phyloP scores from a whole-genome alignment of 257 asterid genomes.

The Solanum bulbocastanum region DNA sequence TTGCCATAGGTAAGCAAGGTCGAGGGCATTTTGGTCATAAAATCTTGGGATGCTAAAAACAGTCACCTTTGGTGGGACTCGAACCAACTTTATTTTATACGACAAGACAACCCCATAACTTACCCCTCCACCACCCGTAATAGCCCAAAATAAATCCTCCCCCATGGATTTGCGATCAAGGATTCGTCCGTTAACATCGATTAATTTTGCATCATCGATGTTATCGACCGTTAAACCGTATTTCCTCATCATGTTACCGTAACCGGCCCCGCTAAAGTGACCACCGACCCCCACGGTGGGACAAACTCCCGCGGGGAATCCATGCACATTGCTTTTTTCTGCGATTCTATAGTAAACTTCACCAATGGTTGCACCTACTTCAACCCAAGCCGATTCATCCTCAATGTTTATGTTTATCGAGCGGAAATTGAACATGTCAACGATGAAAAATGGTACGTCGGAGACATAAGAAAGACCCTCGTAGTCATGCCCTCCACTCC shows the following conservation, averaged over 20 bases:
- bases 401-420: not conserved
- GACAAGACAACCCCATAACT: conserved; percentile 1
- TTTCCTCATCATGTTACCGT: conserved; percentile 11
- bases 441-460: not conserved
- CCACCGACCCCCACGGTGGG: conserved; percentile 12
- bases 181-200: conserved; percentile 1
- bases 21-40: not conserved
- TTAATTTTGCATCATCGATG: not conserved
- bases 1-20: not conserved
- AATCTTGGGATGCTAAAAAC: not conserved
- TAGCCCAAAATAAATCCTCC: conserved; percentile 12
- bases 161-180: conserved; percentile 1
- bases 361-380: conserved; percentile 7
- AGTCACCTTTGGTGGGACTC: conserved; percentile 1
- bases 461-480: conserved; percentile 11
- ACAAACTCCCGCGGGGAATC: conserved; percentile 8
- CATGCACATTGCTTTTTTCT: conserved; percentile 1
- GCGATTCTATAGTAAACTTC: conserved; percentile 12
- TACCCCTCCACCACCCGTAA: conserved; percentile 1
- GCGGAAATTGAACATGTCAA: conserved; percentile 8
- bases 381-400: conserved; percentile 8
- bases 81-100: not conserved
- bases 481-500: conserved; percentile 12
- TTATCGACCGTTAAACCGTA: not conserved
- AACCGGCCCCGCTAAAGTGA: conserved; percentile 6